Evolutionary conservation across 2,329 filamentous ascomycete species (phyloP).

Genomic region (Pyrenochaeta sp.): DNA sequence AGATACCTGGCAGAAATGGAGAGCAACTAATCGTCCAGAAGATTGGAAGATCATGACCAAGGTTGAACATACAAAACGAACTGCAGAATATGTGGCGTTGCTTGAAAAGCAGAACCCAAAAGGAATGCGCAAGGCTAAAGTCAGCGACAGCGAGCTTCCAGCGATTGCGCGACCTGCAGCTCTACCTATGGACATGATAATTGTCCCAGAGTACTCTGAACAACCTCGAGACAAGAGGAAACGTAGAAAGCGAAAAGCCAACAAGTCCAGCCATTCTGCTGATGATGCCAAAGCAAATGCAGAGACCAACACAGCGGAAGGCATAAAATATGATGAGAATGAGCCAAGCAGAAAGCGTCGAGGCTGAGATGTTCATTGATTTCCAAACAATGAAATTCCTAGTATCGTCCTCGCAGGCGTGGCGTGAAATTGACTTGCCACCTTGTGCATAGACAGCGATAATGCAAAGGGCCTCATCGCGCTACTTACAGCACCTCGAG

Average conservation of each 20-base stretch:
- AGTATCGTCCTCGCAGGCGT: too few relatives aligned
- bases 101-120: slow-evolving; percentile 31
- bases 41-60: slow-evolving; percentile 49
- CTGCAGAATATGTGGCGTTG: slow-evolving; percentile 39
- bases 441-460: background rate
- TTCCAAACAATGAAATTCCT: too few relatives aligned
- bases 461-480: background rate
- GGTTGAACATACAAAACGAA: slow-evolving; percentile 42
- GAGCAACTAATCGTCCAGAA: slow-evolving; percentile 32
- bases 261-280: slow-evolving; percentile 8
- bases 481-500: background rate
- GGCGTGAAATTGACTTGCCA: background rate
- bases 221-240: slow-evolving; percentile 29
- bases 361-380: slow-evolving; percentile 12
- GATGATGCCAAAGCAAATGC: slow-evolving; percentile 12
- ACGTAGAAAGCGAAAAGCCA: slow-evolving; percentile 29
- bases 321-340: slow-evolving; percentile 1
- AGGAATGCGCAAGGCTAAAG: slow-evolving; percentile 20
- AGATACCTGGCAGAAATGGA: slow-evolving; percentile 43
- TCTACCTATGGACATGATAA: slow-evolving; percentile 14
- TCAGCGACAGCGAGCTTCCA: slow-evolving; percentile 17
- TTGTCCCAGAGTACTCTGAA: slow-evolving; percentile 4
- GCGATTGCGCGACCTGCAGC: slow-evolving; percentile 28
- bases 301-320: slow-evolving; percentile 2
- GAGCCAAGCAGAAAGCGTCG: slow-evolving; percentile 28